Base-by-base conservation (phyloP, 805 yeast genomes). In the Priceomyces fermenticarens region DNA sequence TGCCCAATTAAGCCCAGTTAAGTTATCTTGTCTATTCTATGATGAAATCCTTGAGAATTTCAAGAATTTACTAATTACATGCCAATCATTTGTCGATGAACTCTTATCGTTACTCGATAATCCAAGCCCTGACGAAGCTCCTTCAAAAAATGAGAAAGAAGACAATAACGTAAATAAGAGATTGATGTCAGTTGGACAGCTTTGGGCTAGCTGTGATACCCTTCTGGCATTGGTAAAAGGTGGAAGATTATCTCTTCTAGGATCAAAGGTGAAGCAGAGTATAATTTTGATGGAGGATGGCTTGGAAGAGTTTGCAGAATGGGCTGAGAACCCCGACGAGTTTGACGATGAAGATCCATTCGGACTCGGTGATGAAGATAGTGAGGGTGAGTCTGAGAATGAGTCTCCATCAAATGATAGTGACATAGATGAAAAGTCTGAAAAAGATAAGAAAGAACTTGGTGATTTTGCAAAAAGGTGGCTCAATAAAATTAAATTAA, bases 141-240 rank as follows among this genome's bases (percentile, higher is more conserved):
- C 26, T 25, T 48, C 31, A 40, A n/a, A 42, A 3, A 31, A 54
- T 3, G 32, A 54, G 10, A 8, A 58, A 2, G 53, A 51, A 10
- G 35, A 39, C 13, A 9, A 14, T 9, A 14, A 9, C 13, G 50
- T 51, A 3, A 63, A 65, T 26, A 70, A 63, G 3, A 15, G 90
- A 50, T 62, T 86, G 25, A 61, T 78, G 1, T 67, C 78, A 0
- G 77, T 85, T 14, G 93, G 89, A 11, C 74, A 75, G 53, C 67
- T 86, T 3, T 87, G 95, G 95, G 71, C 78, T n/a, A 58, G 66
- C 27, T 83, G 89, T 55, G 85, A 81, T 41, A 51, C 54, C 0
- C 38, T 85, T 7, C 57, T 61, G 9, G 56, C 60, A 7, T 53
- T 77, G 13, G 51, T 77, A 4, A 62, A 65, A 14, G 61, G 57